phyloP scores from a whole-genome alignment of 1,139 yeast species.

The Nakaseomyces kungkrabaensis region DNA sequence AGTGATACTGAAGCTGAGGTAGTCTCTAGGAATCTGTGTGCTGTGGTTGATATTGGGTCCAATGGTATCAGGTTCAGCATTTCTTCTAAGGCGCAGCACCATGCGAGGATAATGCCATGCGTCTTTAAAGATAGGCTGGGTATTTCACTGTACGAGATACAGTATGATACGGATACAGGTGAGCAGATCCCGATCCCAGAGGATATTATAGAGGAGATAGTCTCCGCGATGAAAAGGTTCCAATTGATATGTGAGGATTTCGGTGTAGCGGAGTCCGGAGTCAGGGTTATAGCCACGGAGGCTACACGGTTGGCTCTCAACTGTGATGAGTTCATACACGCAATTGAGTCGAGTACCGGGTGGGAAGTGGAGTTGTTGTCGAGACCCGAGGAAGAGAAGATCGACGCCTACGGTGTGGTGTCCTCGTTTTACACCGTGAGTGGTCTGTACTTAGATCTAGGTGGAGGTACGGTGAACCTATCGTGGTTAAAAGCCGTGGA shows the following conservation, averaged over 20 bases:
- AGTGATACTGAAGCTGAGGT: slow-evolving; percentile 39
- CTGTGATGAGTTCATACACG: slow-evolving; percentile 43
- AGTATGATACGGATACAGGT: slow-evolving; percentile 33
- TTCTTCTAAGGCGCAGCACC: slow-evolving; percentile 51
- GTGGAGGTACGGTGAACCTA: slow-evolving; percentile 55
- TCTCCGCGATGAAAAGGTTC: slow-evolving; percentile 51
- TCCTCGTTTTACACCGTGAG: slow-evolving; percentile 52
- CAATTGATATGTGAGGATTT: slow-evolving; percentile 56
- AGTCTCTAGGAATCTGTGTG: slow-evolving; percentile 43
- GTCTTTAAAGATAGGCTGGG: slow-evolving; percentile 61
- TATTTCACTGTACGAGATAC: slow-evolving; percentile 53
- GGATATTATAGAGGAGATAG: slow-evolving; percentile 45
- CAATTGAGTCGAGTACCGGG: slow-evolving; percentile 44
- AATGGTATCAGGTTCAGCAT: slow-evolving; percentile 60
- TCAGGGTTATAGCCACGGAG: slow-evolving; percentile 56
- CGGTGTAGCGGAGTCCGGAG: slow-evolving; percentile 49
- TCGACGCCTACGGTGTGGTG: slow-evolving; percentile 60
- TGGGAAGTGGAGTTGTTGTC: slow-evolving; percentile 51
- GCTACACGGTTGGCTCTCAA: slow-evolving; percentile 58
- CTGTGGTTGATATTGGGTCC: slow-evolving; percentile 62
- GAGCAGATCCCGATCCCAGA: slow-evolving; percentile 44
- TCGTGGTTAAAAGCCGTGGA: slow-evolving; percentile 51
- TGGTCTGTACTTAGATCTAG: slow-evolving; percentile 57
- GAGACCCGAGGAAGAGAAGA: slow-evolving; percentile 50
- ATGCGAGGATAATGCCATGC: slow-evolving; percentile 62